Evolutionary conservation across 2,329 filamentous ascomycete genomes (phyloP), one percentile per base, ranked within the genome.

Genomic region (Microdochium bolleyi): DNA sequence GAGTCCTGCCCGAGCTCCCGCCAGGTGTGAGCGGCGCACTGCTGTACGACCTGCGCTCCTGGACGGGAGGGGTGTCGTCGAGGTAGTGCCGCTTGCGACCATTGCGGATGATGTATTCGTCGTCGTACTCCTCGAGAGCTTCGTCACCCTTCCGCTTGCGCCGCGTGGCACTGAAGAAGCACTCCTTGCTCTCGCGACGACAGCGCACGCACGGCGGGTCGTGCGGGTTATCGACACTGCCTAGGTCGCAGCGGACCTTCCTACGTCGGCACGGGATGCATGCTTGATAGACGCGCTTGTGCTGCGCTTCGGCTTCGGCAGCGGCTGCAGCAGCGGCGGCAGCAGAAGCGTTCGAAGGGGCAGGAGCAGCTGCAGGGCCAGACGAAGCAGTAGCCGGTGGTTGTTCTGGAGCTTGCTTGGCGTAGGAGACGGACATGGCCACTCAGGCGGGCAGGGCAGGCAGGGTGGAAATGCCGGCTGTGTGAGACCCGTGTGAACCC

Each of bases 141-240:
- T 88, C 75, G 60, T 77, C 82, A 49, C 79, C 79, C 77, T 94
- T 95, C 66, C 91, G 84, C 83, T 97, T 97, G 65, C 94, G 85
- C 50, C 94, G 82, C 30, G 92, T 97, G 21, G 91, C 89, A 57
- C 91, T 95, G 76, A 99, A 99, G 78, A 87, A 95, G 75, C 94
- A 99, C 63, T 96, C 87, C 70, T 97, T 97, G 73, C 87, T 90
- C 75, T 99, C 94, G 60, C 94, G 85, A 51, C 91, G 87, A 68
- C 94, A 99, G 65, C 94, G 85, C 55, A 92, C 88, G 69, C 94
- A 99, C 2, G 94, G 94, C 52, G 92, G 92, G 62, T 95, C 90
- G 70, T 92, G 85, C 24, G 94, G 94, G 62, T 94, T 92, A 72
- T 97, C 94, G 66, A 97, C 92, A 63, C 85, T 87, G 53, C 81